Evolutionary conservation across 306 rosid species (phyloP), one percentile per base, ranked within the genome.

Genomic region (Psophocarpus tetragonolobus): DNA sequence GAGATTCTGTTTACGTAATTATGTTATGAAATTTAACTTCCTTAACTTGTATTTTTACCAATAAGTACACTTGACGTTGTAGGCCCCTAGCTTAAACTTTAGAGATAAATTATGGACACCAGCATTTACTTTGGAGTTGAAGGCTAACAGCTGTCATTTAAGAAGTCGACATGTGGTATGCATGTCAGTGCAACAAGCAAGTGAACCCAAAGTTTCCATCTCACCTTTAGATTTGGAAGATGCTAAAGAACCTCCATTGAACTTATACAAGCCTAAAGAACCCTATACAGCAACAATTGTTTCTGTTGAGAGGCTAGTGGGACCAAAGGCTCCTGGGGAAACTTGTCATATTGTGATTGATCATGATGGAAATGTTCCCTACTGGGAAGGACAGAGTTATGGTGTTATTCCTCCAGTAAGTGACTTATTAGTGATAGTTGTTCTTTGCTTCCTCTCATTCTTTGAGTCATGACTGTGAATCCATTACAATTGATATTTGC

Each of bases 371-470:
- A 92, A 92, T 85, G 96, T 92, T 75, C 99, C 97, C 39, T 95
- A 95, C 79, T 95, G 99, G 99, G 99, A 95, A 90, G 99, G 99
- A 48, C 97, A 95, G 80, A 95, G 97, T 87, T 95, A 95, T 61
- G 99, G 99, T 42, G 90, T 95, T 9, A 91, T 95, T 77, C 97
- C 99, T 50, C 97, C 97, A 5, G 99, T 95, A 87, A 88, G 97
- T 86, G 48, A 38, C 68, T 29, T 44, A 8, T 71, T 39, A 21
- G 24, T 35, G 36, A 48, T 23, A 17, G 51, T 66, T 54, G 29
- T 74, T 57, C 60, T 74, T 12, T 70, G 76, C 74, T 45, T 50
- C 41, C 67, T 14, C 7, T 58, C 57, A 21, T 41, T 73, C 42
- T 66, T 32, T 4, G 47, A 79, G 23, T 60, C 23, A 13, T 29